Evolutionary conservation across 768 basidiomycete species (phyloP).

Genomic region (Boletus rufocinnamomeus): DNA sequence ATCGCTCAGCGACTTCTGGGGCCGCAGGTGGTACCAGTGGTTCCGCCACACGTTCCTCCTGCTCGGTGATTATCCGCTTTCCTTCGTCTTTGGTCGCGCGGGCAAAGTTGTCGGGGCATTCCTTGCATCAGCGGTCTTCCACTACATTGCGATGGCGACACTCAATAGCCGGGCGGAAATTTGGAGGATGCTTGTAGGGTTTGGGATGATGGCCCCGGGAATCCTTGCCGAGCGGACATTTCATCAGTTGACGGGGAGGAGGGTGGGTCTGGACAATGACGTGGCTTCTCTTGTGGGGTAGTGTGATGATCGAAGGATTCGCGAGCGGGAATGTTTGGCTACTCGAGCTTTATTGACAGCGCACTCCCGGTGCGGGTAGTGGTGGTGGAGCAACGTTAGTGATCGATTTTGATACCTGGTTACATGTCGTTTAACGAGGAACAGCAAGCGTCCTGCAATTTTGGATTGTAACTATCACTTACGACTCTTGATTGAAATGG

Average conservation of each 20-base stretch:
- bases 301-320: constrained; percentile 26
- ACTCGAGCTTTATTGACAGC: constrained; percentile 8
- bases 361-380: constrained; percentile 7
- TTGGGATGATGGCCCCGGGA: constrained; percentile 56
- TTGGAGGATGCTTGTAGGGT: constrained; percentile 46
- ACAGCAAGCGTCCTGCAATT: background rate
- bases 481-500: background rate
- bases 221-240: constrained; percentile 46
- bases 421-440: constrained; percentile 8
- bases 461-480: background rate
- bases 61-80: constrained; percentile 33
- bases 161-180: constrained; percentile 50
- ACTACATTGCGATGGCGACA: constrained; percentile 52
- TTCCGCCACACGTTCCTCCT: constrained; percentile 35
- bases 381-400: constrained; percentile 15
- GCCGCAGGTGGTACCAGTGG: constrained; percentile 40
- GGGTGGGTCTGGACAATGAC: constrained; percentile 40
- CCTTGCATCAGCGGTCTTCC: constrained; percentile 55
- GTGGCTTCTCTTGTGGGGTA: constrained; percentile 30
- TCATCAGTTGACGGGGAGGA: constrained; percentile 24
- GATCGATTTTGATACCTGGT: constrained; percentile 15
- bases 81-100: constrained; percentile 44
- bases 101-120: constrained; percentile 59
- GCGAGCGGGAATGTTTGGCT: constrained; percentile 13
- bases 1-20: constrained; percentile 43